Conservation (phyloP, 1,139 yeast genomes). For the Saccharomyces hybrid region DNA sequence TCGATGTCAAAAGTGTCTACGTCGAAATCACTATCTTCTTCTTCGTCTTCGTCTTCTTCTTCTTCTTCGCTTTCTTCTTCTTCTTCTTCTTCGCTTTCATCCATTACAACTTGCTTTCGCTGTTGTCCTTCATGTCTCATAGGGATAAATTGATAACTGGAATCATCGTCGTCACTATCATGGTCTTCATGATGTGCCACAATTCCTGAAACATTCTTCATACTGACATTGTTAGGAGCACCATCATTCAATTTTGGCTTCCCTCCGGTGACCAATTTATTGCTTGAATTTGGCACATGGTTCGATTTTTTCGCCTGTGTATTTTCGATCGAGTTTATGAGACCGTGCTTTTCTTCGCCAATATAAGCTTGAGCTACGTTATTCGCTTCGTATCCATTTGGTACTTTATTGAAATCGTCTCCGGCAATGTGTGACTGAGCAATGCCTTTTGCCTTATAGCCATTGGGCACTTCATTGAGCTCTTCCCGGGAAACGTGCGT, state of each 20-base stretch:
- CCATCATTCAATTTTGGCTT: neutral
- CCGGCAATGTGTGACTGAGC: too few species aligned
- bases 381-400: too few species aligned
- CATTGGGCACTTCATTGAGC: too few species aligned
- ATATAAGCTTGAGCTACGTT: too few species aligned
- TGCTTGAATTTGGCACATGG: neutral
- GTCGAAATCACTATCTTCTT: constrained; percentile 40
- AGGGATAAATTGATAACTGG: constrained; percentile 11
- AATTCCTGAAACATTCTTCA: neutral
- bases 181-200: constrained; percentile 4
- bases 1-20: constrained; percentile 69
- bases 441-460: too few species aligned
- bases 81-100: constrained; percentile 2
- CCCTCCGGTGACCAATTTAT: neutral
- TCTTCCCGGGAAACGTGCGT: too few species aligned
- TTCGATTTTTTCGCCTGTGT: neutral
- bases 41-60: constrained; percentile 2
- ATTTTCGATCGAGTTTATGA: neutral
- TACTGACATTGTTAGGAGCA: neutral
- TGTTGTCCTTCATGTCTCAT: constrained; percentile 1
- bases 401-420: too few species aligned
- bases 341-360: neutral
- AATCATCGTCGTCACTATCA: constrained; percentile 8
- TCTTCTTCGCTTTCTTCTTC: constrained; percentile 5
- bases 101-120: neutral